Evolutionary conservation across 2,329 filamentous ascomycete genomes (phyloP), one percentile per base, ranked within the genome.

Genomic region (Clarireedia monteithiana): DNA sequence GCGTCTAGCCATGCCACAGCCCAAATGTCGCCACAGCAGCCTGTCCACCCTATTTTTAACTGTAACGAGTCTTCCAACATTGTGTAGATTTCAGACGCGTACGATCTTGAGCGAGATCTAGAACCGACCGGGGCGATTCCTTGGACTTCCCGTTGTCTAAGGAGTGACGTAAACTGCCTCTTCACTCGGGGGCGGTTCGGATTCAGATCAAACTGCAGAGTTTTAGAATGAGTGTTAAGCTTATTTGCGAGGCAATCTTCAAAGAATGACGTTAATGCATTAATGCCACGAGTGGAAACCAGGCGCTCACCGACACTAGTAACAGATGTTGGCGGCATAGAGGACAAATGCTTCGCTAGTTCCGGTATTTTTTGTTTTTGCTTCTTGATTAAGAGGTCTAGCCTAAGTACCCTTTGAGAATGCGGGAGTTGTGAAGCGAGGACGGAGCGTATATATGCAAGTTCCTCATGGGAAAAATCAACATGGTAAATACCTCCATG

Each of bases 1-100:
- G 77, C 64, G 0, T 78, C 78, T 0, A 80, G 71, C 83, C 83
- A 86, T 17, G 73, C 74, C 49, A 83, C 73, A 2, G 81, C 79
- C 23, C 76, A 73, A 45, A 85, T 77, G 62, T 85, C 82, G 3
- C 83, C 82, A 30, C 82, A 81, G 52, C 81, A 83, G 61, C 80
- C 78, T 2, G 77, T 81, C 73, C 81, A 85, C 62, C 83, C 77
- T 2, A 76, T 72, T 27, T 75, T 71, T 7, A 77, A 69, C 48
- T 74, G 71, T 3, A 85, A 60, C 2, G 69, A 70, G 56, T 85
- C 82, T 61, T 85, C 82, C 5, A 69, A 30, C 46, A 26, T 51
- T 24, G 50, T 64, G 7, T 55, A 53, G 17, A 63, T 53, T 30
- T 62, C 34, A 5, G 52, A 57, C 38, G 58, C 64, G 42, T 64